These are phyloP conservation scores for Cynara cardunculus DNA, from an alignment of 129 eudicot species.

Conservation along the genomic window DNA sequence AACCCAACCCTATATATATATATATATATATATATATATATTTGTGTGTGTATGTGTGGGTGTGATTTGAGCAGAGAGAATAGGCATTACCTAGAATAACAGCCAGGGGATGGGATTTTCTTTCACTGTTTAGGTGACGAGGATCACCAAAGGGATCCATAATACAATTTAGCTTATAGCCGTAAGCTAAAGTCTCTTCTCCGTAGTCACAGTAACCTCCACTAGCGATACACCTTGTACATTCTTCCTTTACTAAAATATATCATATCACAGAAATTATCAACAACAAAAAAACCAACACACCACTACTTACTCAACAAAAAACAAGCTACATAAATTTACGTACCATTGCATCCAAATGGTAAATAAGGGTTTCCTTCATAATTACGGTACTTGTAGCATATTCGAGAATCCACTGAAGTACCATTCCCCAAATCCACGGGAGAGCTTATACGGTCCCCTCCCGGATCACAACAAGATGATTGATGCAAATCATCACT, in stretches of 20 bases:
- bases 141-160: no score
- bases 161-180: not conserved
- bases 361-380: no score
- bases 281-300: not conserved
- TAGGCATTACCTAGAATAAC: conserved; percentile 6
- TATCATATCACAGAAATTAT: not conserved
- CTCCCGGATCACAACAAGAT: not conserved
- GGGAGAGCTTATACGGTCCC: no score
- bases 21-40: no score
- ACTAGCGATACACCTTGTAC: not conserved
- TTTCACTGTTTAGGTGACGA: no score
- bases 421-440: not conserved
- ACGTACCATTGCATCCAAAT: no score
- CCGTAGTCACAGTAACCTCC: not conserved
- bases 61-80: no score
- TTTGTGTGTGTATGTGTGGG: no score
- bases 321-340: not conserved
- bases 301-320: no score
- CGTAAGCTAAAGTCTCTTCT: no score
- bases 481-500: not conserved
- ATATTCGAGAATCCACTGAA: not conserved
- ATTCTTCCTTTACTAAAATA: not conserved
- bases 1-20: no score
- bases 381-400: not conserved
- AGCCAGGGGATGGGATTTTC: not conserved